Evolutionary conservation across 1,284 basidiomycete genomes (phyloP), one percentile per base, ranked within the genome.

Genomic region (Laetiporus sulphureus): DNA sequence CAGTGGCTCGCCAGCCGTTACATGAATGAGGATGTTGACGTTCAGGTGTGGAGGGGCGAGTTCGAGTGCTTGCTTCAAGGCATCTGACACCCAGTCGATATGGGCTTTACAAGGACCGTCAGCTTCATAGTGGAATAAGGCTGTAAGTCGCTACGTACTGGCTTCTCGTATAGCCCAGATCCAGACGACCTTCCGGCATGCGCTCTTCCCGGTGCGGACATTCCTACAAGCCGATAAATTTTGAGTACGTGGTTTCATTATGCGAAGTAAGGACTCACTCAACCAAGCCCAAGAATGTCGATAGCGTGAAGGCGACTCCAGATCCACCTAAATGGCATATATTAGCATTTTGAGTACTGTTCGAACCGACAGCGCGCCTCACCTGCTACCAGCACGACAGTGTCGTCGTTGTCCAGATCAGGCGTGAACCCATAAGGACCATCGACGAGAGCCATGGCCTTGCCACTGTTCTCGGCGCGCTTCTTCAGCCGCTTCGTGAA

Each of bases 371-470:
- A 30, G 19, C 5, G 22, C n/a, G n/a, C 52, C 62, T n/a, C 45
- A 72, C 75, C 73, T 29, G 74, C 71, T 37, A 79, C 60, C 40
- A 79, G 56, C 15, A 78, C 58, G 2, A 67, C 65, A 1, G 66
- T 69, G 25, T 65, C 59, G 47, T 66, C 77, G 10, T 62, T 60
- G 23, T 62, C 49, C 16, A 76, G 53, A 32, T 67, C 52, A 2
- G 73, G 69, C 0, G 74, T 68, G 12, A 61, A 54, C 5, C 75
- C 72, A 48, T 77, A 77, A 20, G 77, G 75, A 0, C 75, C 77
- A 47, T 78, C 75, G 11, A 80, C 40, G 40, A 69, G 64, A 7
- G 71, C 67, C 30, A 62, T 64, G 40, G 67, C 58, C 27, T 54
- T 53, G 27, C 54, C 54, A 23, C 55, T 55, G 43, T 51, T 56